phyloP scores from a whole-genome alignment of 306 rosid species.

The Vachellia pachyceras region DNA sequence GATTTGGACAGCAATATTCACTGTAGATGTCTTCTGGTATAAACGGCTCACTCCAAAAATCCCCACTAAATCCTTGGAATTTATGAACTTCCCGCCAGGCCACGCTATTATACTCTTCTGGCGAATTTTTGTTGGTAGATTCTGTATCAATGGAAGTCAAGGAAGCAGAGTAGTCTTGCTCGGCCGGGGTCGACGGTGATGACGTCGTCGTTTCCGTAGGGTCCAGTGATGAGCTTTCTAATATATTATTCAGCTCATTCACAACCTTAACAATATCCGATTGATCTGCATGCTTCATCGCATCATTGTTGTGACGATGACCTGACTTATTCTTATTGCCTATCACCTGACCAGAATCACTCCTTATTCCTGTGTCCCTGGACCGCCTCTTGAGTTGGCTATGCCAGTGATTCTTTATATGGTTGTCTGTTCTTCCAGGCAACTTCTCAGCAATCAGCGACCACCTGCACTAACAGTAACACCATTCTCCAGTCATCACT shows the following conservation, averaged over 20 bases:
- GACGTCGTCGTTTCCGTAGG: slow-evolving; percentile 33
- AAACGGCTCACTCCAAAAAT: slow-evolving; percentile 73
- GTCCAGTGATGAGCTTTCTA: slow-evolving; percentile 50
- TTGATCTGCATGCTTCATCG: background rate
- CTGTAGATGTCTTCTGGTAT: slow-evolving; percentile 39
- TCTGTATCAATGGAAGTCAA: slow-evolving; percentile 31
- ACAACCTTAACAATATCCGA: slow-evolving; percentile 12
- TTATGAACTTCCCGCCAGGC: slow-evolving; percentile 22
- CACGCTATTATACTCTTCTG: slow-evolving; percentile 28
- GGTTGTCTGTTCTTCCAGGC: slow-evolving; percentile 78
- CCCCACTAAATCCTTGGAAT: slow-evolving; percentile 36
- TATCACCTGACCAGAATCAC: background rate
- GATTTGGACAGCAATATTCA: slow-evolving; percentile 10
- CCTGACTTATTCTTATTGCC: background rate
- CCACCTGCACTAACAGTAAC: slow-evolving; percentile 54
- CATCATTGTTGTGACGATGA: background rate
- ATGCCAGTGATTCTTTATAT: slow-evolving; percentile 75
- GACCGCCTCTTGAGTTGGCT: slow-evolving; percentile 57
- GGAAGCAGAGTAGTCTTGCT: slow-evolving; percentile 25
- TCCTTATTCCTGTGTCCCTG: background rate
- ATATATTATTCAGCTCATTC: slow-evolving; percentile 25
- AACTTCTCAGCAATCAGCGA: slow-evolving; percentile 61
- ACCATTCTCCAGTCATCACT: background rate
- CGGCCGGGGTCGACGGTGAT: background rate
- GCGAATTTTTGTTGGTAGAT: background rate